Percentiles rank a stretch among this genome's conserved stretches.
Conservation (phyloP, 495 filamentous ascomycete genomes). For the Aspergillus nanangensis region DNA sequence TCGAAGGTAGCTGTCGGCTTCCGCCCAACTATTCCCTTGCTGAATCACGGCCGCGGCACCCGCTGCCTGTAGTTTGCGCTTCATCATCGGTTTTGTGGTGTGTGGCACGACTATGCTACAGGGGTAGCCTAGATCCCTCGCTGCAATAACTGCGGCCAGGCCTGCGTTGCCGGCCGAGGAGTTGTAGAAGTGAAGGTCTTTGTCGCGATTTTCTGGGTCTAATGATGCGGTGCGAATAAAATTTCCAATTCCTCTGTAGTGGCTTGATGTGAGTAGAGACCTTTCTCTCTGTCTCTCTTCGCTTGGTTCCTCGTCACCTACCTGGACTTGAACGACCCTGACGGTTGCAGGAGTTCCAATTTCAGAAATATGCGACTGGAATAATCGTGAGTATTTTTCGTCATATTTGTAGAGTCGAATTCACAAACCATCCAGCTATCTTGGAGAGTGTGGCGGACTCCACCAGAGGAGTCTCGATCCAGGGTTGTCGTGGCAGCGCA, state of each 20-base stretch:
- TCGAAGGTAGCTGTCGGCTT: slow-evolving; percentile 69
- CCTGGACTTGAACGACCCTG: slow-evolving; percentile 90
- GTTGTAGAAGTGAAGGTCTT: slow-evolving; percentile 70
- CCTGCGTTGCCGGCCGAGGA: slow-evolving; percentile 88
- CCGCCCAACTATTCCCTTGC: slow-evolving; percentile 66
- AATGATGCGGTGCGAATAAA: slow-evolving; percentile 54
- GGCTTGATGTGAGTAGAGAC: too few relatives aligned
- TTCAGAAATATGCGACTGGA: slow-evolving; percentile 78
- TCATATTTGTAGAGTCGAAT: too few relatives aligned
- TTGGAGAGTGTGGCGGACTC: slow-evolving; percentile 62
- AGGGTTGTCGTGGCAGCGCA: too few relatives aligned
- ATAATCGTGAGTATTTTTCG: too few relatives aligned
- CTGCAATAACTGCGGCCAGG: slow-evolving; percentile 79
- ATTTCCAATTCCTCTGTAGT: slow-evolving; percentile 66
- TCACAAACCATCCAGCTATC: slow-evolving; percentile 61
- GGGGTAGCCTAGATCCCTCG: slow-evolving; percentile 52
- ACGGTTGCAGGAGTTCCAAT: slow-evolving; percentile 83
- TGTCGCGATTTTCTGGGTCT: slow-evolving; percentile 24
- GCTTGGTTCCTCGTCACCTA: too few relatives aligned
- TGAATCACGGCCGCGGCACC: slow-evolving; percentile 68
- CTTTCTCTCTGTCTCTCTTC: too few relatives aligned
- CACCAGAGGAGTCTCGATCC: slow-evolving; percentile 68
- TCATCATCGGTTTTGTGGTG: slow-evolving; percentile 61
- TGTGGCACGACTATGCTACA: slow-evolving; percentile 77
- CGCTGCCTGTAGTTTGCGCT: slow-evolving; percentile 59